Conservation (phyloP, 441 rosid genomes). For the Cnidoscolus chayamansa region DNA sequence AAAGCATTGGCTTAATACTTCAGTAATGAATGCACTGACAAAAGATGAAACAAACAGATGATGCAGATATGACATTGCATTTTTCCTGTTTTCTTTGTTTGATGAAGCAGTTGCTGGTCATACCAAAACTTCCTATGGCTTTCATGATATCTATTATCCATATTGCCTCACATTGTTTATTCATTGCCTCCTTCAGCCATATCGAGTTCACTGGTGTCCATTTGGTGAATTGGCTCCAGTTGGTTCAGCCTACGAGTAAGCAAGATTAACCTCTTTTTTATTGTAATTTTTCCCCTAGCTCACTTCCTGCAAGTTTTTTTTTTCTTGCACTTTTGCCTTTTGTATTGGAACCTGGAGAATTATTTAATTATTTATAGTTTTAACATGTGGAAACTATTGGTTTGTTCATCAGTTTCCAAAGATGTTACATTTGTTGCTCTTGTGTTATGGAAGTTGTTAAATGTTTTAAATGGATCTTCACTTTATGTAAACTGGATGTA, state of each 20-base stretch:
- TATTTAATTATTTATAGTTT: neutral
- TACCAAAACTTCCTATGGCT: neutral
- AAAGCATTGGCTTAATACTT: neutral
- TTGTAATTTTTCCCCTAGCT: neutral
- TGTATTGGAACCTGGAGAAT: neutral
- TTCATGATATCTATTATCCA: neutral
- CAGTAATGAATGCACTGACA: neutral
- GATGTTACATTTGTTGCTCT: neutral
- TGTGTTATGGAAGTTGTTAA: neutral
- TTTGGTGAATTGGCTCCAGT: constrained; percentile 54
- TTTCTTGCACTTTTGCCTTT: neutral
- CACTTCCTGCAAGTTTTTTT: too few species aligned
- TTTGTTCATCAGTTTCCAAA: neutral
- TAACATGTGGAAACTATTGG: neutral
- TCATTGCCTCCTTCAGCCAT: constrained; percentile 46
- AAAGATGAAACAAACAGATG: neutral
- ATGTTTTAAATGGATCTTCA: neutral
- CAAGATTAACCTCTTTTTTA: constrained; percentile 19
- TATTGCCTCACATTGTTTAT: constrained; percentile 12
- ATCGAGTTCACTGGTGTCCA: constrained; percentile 75
- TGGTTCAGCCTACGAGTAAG: constrained; percentile 66
- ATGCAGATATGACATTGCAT: neutral
- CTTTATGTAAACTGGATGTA: neutral
- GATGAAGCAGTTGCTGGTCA: neutral
- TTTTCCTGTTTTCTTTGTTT: neutral